These are phyloP conservation scores for Kwoniella botswanensis DNA, from an alignment of 768 basidiomycete genomes.

Conservation along the genomic window DNA sequence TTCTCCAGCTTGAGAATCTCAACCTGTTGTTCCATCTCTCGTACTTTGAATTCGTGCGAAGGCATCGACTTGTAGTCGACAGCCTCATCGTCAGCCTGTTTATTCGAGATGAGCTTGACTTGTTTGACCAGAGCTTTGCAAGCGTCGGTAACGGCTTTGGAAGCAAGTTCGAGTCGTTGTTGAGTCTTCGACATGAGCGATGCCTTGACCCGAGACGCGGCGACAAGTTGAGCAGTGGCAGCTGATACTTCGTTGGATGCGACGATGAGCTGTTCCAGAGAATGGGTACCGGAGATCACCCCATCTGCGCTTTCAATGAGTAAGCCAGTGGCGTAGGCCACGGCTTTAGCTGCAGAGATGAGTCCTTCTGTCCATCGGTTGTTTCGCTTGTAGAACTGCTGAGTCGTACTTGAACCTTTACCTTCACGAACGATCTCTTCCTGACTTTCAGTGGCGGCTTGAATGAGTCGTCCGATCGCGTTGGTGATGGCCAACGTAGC, in stretches of 20 bases:
- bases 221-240: conserved; percentile 96
- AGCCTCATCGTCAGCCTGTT: conserved; percentile 77
- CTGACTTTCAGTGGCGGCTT: conserved; percentile 96
- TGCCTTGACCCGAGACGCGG: conserved; percentile 96
- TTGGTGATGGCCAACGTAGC: conserved; percentile 94
- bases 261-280: conserved; percentile 97
- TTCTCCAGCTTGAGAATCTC: conserved; percentile 96
- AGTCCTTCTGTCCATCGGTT: conserved; percentile 99
- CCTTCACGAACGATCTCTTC: conserved; percentile 97
- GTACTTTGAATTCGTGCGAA: conserved; percentile 89
- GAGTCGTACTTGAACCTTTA: conserved; percentile 84
- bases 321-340: conserved; percentile 92
- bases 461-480: conserved; percentile 91
- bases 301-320: conserved; percentile 98
- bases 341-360: conserved; percentile 95
- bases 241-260: conserved; percentile 99
- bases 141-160: conserved; percentile 96
- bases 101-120: conserved; percentile 91
- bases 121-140: conserved; percentile 95
- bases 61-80: conserved; percentile 91
- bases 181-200: conserved; percentile 99
- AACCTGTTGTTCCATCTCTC: conserved; percentile 99
- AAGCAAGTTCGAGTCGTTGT: conserved; percentile 91
- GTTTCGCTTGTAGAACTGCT: conserved; percentile 99
- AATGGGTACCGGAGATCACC: conserved; percentile 93